Conservation (phyloP, 805 yeast species). For the Saccharomyces mikatae region DNA sequence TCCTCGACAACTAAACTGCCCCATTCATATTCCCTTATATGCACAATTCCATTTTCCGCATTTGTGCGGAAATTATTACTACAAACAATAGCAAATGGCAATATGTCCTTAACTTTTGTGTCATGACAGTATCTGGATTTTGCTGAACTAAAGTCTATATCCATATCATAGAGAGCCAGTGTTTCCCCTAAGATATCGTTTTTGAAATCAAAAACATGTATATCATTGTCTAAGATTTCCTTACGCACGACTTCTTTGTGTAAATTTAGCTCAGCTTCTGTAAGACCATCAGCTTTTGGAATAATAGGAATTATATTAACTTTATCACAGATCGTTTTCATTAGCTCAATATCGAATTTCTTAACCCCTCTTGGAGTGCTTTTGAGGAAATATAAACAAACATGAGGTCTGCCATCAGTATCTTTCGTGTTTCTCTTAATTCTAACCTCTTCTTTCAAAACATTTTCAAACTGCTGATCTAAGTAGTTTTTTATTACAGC, state of each 20-base stretch:
- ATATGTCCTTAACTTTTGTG: conserved; percentile 33
- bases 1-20: conserved; percentile 52
- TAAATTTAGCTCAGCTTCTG: conserved; percentile 49
- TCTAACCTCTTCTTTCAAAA: conserved; percentile 66
- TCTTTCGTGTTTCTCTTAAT: conserved; percentile 65
- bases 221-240: conserved; percentile 50
- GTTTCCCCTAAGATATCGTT: conserved; percentile 37
- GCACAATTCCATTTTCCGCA: conserved; percentile 28
- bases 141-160: not conserved
- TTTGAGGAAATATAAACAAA: conserved; percentile 66
- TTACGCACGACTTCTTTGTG: conserved; percentile 47
- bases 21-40: conserved; percentile 60
- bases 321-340: conserved; percentile 58
- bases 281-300: conserved; percentile 71
- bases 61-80: conserved; percentile 33
- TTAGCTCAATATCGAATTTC: conserved; percentile 52
- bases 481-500: conserved; percentile 48
- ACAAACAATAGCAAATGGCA: conserved; percentile 64
- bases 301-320: conserved; percentile 82
- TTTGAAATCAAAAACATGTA: conserved; percentile 66
- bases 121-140: not conserved
- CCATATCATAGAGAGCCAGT: conserved; percentile 21
- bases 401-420: conserved; percentile 72
- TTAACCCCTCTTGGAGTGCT: conserved; percentile 43
- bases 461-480: conserved; percentile 63